These are phyloP conservation scores for Ophiorrhiza pumila DNA, from an alignment of 257 asterid species.

Conservation along the genomic window DNA sequence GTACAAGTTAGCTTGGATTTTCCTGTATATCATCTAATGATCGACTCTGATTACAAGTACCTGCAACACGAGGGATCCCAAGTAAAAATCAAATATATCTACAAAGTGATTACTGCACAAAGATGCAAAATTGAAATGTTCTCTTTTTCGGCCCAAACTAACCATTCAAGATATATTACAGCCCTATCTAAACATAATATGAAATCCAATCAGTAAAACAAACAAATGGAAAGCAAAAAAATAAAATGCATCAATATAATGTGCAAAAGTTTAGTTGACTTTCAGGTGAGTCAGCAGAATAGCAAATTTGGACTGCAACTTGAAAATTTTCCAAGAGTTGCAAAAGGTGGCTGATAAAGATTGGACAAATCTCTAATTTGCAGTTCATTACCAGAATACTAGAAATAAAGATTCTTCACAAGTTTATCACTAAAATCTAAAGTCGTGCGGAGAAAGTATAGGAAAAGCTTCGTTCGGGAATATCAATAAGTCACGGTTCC, in stretches of 20 bases:
- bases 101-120: not conserved
- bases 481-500: not conserved
- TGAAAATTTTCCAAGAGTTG: not conserved
- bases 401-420: not conserved
- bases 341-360: not conserved
- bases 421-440: too few relatives aligned
- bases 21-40: conserved; percentile 3
- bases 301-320: not conserved
- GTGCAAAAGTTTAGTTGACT: not conserved
- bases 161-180: not conserved
- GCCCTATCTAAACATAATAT: not conserved
- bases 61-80: conserved; percentile 5
- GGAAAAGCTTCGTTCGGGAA: not conserved
- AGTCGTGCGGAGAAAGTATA: not conserved
- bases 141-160: not conserved
- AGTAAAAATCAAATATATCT: not conserved
- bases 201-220: not conserved
- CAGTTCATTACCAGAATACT: not conserved
- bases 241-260: not conserved
- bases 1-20: not conserved
- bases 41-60: conserved; percentile 11
- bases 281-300: not conserved
- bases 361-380: not conserved
- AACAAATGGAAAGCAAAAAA: not conserved
- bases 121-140: not conserved